Percentiles rank a stretch among this genome's conserved stretches.
These are phyloP conservation scores for Fusarium sp. DNA, from an alignment of 2,329 filamentous ascomycete species.

Conservation along the genomic window DNA sequence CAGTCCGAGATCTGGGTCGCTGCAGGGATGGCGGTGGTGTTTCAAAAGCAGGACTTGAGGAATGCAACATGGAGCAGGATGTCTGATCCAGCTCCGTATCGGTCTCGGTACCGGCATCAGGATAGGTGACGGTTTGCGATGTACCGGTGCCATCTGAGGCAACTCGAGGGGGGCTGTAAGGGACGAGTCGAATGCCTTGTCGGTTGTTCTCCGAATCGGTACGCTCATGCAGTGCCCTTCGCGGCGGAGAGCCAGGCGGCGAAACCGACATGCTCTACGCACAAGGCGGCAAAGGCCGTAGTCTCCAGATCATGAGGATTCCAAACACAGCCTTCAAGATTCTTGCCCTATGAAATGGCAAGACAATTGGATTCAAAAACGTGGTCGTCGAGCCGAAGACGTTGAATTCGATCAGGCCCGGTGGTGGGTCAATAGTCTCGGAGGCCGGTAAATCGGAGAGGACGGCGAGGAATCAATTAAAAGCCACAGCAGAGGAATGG, in stretches of 20 bases:
- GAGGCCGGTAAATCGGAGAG: conserved; percentile 25
- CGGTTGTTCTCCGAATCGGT: conserved; percentile 44
- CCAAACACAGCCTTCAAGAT: conserved; percentile 4
- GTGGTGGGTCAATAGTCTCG: conserved; percentile 32
- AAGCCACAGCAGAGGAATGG: conserved; percentile 11
- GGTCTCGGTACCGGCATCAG: conserved; percentile 39
- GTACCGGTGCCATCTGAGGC: conserved; percentile 45
- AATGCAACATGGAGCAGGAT: conserved; percentile 31
- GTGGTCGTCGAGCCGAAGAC: conserved; percentile 12
- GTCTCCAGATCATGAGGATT: conserved; percentile 37
- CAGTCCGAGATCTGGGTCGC: conserved; percentile 30
- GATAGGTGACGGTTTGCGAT: conserved; percentile 41
- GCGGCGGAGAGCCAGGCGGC: conserved; percentile 44
- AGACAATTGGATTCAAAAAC: conserved; percentile 15
- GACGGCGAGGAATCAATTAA: conserved; percentile 26
- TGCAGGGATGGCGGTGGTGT: conserved; percentile 40
- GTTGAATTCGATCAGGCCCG: conserved; percentile 21
- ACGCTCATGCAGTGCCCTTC: conserved; percentile 44
- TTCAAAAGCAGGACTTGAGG: conserved; percentile 37
- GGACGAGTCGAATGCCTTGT: conserved; percentile 51
- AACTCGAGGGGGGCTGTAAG: conserved; percentile 51
- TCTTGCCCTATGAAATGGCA: conserved; percentile 22
- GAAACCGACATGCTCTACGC: conserved; percentile 49
- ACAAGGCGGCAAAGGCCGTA: conserved; percentile 34
- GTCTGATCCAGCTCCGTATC: conserved; percentile 29